phyloP scores from a whole-genome alignment of 495 filamentous ascomycete genomes.

The Hyaloscypha variabilis region DNA sequence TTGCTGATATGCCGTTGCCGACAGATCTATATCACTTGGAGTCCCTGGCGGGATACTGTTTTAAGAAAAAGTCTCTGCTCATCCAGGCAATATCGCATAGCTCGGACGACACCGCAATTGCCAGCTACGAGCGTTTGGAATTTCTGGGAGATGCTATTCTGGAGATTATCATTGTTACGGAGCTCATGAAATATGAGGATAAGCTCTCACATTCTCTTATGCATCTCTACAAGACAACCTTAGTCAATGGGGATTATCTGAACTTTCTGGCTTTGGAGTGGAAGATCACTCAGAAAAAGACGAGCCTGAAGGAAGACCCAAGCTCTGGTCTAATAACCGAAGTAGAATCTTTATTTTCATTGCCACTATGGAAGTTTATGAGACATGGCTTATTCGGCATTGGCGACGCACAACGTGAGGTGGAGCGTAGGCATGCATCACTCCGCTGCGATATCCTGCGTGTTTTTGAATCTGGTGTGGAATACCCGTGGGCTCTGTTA shows the following conservation, averaged over 20 bases:
- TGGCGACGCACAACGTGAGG: conserved; percentile 40
- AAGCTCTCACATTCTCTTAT: conserved; percentile 58
- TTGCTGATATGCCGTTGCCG: conserved; percentile 23
- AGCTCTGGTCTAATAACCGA: conserved; percentile 4
- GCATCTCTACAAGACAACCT: conserved; percentile 70
- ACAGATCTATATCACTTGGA: conserved; percentile 45
- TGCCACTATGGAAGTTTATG: conserved; percentile 71
- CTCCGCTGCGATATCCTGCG: conserved; percentile 51
- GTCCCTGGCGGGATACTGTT: conserved; percentile 65
- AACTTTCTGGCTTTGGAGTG: conserved; percentile 74
- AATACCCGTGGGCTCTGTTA: conserved; percentile 77
- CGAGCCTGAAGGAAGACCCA: conserved; percentile 7
- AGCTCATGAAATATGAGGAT: conserved; percentile 7
- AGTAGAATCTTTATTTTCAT: conserved; percentile 19
- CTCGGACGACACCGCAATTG: conserved; percentile 57
- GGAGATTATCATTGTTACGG: conserved; percentile 69
- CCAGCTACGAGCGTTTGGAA: conserved; percentile 78
- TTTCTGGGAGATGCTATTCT: conserved; percentile 87
- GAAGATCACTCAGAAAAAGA: conserved; percentile 35
- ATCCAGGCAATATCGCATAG: conserved; percentile 86
- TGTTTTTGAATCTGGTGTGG: conserved; percentile 44
- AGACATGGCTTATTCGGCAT: conserved; percentile 54
- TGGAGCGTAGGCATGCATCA: conserved; percentile 47
- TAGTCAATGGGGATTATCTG: conserved; percentile 82
- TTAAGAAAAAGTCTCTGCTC: conserved; percentile 68